Percentiles rank a stretch among this genome's conserved stretches.
phyloP scores from a whole-genome alignment of 1,139 yeast genomes.

The Candida labiduridarum region DNA sequence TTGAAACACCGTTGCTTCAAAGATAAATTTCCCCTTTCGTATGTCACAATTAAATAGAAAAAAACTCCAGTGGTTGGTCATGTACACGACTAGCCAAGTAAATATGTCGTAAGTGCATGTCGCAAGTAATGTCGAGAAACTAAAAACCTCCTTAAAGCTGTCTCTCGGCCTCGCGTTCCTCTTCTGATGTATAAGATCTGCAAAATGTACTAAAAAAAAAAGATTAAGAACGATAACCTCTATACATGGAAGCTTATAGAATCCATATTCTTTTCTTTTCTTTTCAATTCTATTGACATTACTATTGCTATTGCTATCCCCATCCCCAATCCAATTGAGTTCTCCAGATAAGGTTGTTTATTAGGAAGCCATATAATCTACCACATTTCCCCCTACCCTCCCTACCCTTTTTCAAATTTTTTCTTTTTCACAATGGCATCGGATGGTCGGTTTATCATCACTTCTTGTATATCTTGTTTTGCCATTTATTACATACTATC shows the following conservation, averaged over 20 bases:
- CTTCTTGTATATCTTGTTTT: conserved; percentile 8
- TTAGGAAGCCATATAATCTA: not conserved
- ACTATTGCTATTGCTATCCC: not conserved
- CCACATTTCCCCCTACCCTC: not conserved
- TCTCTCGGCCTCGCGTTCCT: not conserved
- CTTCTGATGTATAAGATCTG: not conserved
- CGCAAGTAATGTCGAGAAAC: not conserved
- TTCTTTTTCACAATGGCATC: not conserved
- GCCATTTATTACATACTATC: conserved; percentile 11
- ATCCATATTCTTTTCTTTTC: not conserved
- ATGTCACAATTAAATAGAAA: not conserved
- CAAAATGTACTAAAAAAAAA: not conserved
- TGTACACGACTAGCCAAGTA: not conserved
- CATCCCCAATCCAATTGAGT: not conserved
- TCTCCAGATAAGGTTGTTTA: not conserved
- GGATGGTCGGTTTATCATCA: conserved; percentile 9
- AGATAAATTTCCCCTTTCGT: not conserved
- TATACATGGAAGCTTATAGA: not conserved
- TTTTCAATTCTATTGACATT: not conserved
- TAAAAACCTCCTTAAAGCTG: not conserved
- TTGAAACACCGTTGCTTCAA: not conserved
- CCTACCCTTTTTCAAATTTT: too few species aligned
- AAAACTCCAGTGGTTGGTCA: not conserved
- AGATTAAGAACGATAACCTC: not conserved
- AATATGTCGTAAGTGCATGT: not conserved